Conservation (phyloP, 176 grass and related monocot species). For the Canna indica region DNA sequence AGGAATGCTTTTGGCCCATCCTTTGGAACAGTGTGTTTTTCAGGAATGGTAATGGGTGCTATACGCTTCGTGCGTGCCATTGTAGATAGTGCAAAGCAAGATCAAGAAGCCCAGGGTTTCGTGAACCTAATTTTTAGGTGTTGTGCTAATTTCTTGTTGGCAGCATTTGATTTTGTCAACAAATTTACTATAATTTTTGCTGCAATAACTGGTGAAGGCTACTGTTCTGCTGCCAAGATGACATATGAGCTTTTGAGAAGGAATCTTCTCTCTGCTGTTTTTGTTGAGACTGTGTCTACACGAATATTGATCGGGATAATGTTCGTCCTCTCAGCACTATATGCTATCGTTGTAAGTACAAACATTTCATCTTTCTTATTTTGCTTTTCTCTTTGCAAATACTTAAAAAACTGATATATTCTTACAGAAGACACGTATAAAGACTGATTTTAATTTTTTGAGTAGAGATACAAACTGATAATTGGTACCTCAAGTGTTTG, state of each 20-base stretch:
- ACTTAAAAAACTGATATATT: too few species aligned
- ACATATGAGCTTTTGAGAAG: constrained; percentile 41
- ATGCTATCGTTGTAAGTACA: constrained; percentile 31
- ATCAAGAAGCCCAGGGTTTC: constrained; percentile 18
- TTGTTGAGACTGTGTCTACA: constrained; percentile 48
- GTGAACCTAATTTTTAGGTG: constrained; percentile 35
- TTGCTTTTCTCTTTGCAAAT: background rate
- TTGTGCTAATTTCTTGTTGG: constrained; percentile 33
- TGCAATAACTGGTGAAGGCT: constrained; percentile 44
- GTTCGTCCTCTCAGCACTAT: constrained; percentile 38
- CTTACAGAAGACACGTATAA: too few species aligned
- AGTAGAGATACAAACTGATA: too few species aligned
- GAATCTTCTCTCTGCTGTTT: constrained; percentile 48
- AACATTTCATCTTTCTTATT: background rate
- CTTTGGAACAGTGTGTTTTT: constrained; percentile 43
- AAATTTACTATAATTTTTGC: constrained; percentile 49
- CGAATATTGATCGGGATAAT: constrained; percentile 31
- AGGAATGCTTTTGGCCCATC: constrained; percentile 50
- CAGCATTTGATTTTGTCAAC: constrained; percentile 42
- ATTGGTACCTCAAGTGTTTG: too few species aligned
- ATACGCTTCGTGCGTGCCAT: constrained; percentile 31
- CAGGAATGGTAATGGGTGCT: constrained; percentile 40
- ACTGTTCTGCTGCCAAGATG: constrained; percentile 47
- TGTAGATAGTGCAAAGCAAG: constrained; percentile 38
- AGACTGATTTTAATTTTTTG: too few species aligned